Evolutionary conservation across 345 rosid species (phyloP).

Genomic region (Iberis pinnata): DNA sequence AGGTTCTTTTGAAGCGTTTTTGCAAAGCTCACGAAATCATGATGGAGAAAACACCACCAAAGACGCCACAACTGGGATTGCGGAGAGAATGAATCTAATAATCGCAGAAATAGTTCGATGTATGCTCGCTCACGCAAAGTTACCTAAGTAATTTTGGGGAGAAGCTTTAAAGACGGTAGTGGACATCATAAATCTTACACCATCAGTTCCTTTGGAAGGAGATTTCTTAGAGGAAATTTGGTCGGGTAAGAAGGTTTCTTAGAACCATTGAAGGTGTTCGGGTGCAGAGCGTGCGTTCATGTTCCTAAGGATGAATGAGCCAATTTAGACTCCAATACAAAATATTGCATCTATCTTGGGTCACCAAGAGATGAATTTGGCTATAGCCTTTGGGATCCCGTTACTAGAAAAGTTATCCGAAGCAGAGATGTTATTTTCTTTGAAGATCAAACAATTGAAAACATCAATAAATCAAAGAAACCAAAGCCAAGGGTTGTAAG

Average conservation of each 20-base stretch:
- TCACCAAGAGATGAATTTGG: not conserved
- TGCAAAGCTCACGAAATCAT: not conserved
- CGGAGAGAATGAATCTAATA: not conserved
- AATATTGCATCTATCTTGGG: not conserved
- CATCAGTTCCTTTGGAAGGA: too few relatives aligned
- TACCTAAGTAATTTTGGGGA: too few relatives aligned
- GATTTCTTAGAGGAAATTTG: too few relatives aligned
- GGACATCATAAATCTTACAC: too few relatives aligned
- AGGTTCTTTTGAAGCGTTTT: not conserved
- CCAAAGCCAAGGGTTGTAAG: not conserved
- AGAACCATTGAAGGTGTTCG: not conserved
- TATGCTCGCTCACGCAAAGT: too few relatives aligned
- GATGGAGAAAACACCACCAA: not conserved
- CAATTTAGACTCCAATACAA: not conserved
- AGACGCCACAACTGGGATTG: not conserved
- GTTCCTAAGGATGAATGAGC: not conserved
- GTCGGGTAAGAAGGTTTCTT: too few relatives aligned
- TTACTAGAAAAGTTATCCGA: not conserved
- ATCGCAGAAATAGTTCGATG: too few relatives aligned
- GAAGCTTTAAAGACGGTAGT: too few relatives aligned
- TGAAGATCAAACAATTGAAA: not conserved
- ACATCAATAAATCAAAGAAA: not conserved
- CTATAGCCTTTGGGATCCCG: not conserved
- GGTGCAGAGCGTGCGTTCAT: not conserved
- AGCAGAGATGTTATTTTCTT: not conserved